Evolutionary conservation across 2,329 filamentous ascomycete species (phyloP).

Genomic region (Colletotrichum liriopes): DNA sequence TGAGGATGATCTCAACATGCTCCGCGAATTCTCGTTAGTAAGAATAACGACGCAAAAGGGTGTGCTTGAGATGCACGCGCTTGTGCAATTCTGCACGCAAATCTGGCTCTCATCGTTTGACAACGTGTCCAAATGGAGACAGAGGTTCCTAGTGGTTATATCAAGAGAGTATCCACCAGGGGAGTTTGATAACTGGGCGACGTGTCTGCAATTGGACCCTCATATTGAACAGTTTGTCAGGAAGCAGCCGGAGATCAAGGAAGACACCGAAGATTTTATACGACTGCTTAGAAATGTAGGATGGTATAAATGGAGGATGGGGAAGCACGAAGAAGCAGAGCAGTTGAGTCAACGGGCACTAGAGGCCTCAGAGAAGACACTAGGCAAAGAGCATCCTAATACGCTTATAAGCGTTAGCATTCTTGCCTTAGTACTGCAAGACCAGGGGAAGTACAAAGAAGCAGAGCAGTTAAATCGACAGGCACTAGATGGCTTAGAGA

Average conservation of each 20-base stretch:
- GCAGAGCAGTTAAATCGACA: background rate
- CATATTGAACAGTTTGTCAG: background rate
- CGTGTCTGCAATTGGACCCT: background rate
- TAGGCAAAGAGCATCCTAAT: background rate
- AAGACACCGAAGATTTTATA: background rate
- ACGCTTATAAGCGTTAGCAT: background rate
- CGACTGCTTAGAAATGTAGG: background rate
- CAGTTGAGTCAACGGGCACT: background rate
- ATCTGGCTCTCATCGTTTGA: background rate
- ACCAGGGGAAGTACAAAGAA: background rate
- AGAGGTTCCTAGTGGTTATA: background rate
- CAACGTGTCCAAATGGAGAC: background rate
- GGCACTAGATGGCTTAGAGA: background rate
- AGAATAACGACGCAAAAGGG: background rate
- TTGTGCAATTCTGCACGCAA: background rate
- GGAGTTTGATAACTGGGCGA: background rate
- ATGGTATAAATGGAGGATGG: accelerated
- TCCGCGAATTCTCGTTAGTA: background rate
- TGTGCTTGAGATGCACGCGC: background rate
- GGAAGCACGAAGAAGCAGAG: background rate
- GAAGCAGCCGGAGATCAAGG: background rate
- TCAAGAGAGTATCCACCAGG: background rate
- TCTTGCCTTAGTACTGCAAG: background rate
- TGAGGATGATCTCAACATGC: background rate
- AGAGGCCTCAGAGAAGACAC: background rate